Evolutionary conservation across 352 stramenopile genomes (phyloP).

Genomic region (Phytophthora lateralis): DNA sequence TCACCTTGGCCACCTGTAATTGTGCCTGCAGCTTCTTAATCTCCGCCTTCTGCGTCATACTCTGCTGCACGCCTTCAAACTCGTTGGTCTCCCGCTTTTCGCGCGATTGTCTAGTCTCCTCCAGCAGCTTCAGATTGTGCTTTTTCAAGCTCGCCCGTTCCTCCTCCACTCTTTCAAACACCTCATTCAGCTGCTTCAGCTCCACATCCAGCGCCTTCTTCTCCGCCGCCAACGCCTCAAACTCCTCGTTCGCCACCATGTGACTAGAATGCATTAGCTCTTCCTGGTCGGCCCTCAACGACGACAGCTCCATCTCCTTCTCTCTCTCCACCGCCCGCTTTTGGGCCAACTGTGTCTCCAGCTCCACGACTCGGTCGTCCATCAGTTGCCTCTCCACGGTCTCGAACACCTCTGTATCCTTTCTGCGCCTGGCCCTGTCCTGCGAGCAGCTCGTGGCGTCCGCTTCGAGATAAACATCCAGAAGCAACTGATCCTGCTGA

Average conservation of each 20-base stretch:
- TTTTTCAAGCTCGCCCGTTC: conserved; percentile 31
- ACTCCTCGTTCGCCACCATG: conserved; percentile 30
- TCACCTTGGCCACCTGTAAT: conserved; percentile 27
- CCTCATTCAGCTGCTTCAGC: conserved; percentile 21
- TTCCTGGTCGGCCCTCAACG: conserved; percentile 36
- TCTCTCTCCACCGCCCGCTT: conserved; percentile 43
- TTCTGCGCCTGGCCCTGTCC: conserved; percentile 12
- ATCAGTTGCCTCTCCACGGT: conserved; percentile 55
- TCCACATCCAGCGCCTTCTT: conserved; percentile 30
- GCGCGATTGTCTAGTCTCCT: conserved; percentile 26
- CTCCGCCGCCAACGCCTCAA: conserved; percentile 24
- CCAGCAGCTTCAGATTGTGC: conserved; percentile 36
- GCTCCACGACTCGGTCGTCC: conserved; percentile 54
- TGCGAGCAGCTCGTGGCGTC: conserved; percentile 24
- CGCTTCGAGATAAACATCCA: conserved; percentile 20
- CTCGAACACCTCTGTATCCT: conserved; percentile 48
- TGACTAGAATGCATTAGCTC: conserved; percentile 31
- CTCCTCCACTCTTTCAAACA: conserved; percentile 30
- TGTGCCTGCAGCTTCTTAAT: conserved; percentile 40
- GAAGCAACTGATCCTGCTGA: conserved; percentile 23
- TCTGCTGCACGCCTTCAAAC: conserved; percentile 24
- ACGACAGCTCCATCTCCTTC: conserved; percentile 47
- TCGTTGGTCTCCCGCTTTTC: conserved; percentile 29
- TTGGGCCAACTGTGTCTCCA: conserved; percentile 57
- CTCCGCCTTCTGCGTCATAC: conserved; percentile 25